Evolutionary conservation across 345 rosid genomes (phyloP), one percentile per base, ranked within the genome.

Genomic region (Eucalyptus leucophloia): DNA sequence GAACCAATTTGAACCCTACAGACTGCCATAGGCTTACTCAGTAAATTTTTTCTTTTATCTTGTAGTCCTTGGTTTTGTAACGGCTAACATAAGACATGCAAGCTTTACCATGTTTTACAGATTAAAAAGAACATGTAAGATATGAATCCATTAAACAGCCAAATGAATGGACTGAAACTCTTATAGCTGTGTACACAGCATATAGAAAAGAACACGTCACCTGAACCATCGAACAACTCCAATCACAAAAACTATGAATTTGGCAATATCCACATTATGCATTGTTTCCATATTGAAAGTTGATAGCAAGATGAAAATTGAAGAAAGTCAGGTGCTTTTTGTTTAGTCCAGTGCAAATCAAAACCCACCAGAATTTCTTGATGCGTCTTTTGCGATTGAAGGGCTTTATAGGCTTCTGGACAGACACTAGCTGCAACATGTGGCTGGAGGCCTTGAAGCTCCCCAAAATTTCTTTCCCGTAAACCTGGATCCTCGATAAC

Each of bases 331-430:
- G 60, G 65, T 11, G 15, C 65, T 5, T 58, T 58, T 24, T 26
- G 65, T 58, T 1, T 1, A 24, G 34, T 30, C 12, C 34, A 2
- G 19, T 16, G 13, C 23, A 34, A 30, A 50, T 19, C 14, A 53
- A n/a, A 49, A 92, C 95, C 90, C 93, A 96, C 98, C 34, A 97
- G 98, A 80, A 97, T 94, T 72, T 95, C 95, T 93, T 93, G 94
- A 90, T 92, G 91, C 9, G 94, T 92, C 88, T 92, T 93, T 87
- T 90, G 92, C 77, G 96, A 96, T 65, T 90, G 87, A 90, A 95
- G 91, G 89, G 98, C 96, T 89, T 94, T 88, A 91, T 95, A 93
- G 88, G 98, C 96, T 87, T 91, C 88, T 4, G 97, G 94, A 45
- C 87, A 87, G 69, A 92, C 32, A 88, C 91, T 90, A 3, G 95